Base-by-base conservation (phyloP, 257 asterid species). In the Marsdenia floribunda region DNA sequence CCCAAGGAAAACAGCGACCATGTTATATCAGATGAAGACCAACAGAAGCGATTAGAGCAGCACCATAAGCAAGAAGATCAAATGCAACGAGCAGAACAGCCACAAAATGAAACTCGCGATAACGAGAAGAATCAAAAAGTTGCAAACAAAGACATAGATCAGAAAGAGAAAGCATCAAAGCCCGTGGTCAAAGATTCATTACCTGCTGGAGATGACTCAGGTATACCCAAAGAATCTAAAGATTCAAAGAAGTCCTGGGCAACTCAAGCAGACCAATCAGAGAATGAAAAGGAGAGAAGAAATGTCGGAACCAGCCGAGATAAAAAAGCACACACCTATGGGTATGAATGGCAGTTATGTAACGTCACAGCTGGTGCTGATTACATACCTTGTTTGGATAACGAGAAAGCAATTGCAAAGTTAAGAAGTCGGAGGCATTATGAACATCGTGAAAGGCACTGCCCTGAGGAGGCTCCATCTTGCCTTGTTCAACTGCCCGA, bases 301-400 rank as follows among this genome's bases (percentile, higher is more conserved):
- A 81, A 83, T 35, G 76, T 76, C 2, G 88, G 82, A 47, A 73
- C 86, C 22, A 76, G 49, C 12, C 12, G 79, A 21, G 79, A 87
- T 57, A 81, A 82, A 67, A 86, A 85, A 46, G 74, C 58, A 11
- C 77, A 73, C 47, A 58, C 18, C 21, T 15, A 80, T 1, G 87
- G 77, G 35, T 53, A 77, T 72, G 80, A 77, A 70, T 93, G 98
- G 98, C 72, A 80, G 76, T 77, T 90, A 35, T 93, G 98, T 76
- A 88, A 93, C 58, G 91, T 73, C 59, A 85, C 90, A 33, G 97
- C 97, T 33, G 90, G 86, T 60, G 74, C 87, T 44, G 98, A 93
- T 71, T 90, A 90, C 68, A 93, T 93, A 82, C 98, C 98, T 57
- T 93, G 98, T 83, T 76, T 93, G 87, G 97, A 93, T 79, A 90